Conservation (phyloP, 1,139 yeast species). For the Nakaseomyces kungkrabaensis region DNA sequence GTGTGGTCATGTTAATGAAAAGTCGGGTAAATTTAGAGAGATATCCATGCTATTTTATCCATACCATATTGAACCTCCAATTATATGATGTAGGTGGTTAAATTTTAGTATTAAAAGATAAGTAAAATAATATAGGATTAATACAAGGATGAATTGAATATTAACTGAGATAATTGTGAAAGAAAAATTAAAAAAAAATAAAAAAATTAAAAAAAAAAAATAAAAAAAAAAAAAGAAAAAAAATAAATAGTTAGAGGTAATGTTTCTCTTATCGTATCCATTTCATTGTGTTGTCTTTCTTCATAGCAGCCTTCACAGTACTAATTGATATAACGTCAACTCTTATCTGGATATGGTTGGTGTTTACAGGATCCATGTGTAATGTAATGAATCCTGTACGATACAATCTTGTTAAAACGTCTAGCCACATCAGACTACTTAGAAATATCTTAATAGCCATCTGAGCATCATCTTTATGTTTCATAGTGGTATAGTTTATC, state of each 20-base stretch:
- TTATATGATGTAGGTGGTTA: too few species aligned
- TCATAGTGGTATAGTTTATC: neutral
- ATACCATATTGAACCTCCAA: too few species aligned
- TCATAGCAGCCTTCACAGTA: neutral
- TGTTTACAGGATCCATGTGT: neutral
- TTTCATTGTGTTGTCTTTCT: neutral
- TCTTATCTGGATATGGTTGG: neutral
- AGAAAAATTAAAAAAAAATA: too few species aligned
- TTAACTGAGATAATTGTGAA: too few species aligned
- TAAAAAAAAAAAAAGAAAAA: too few species aligned
- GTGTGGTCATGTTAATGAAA: too few species aligned
- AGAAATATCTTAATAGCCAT: neutral
- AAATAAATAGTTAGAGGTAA: too few species aligned
- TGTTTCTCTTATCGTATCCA: neutral
- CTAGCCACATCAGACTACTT: conserved; percentile 2
- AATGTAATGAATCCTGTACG: conserved; percentile 1
- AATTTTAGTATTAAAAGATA: neutral
- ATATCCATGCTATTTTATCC: too few species aligned
- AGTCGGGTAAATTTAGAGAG: too few species aligned
- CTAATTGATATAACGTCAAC: neutral
- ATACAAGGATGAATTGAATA: neutral
- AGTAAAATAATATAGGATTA: neutral
- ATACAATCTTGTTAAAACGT: neutral
- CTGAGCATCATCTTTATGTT: neutral
- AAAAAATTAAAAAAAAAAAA: too few species aligned